Base-by-base conservation (phyloP, 257 asterid genomes). In the Lithospermum erythrorhizon region DNA sequence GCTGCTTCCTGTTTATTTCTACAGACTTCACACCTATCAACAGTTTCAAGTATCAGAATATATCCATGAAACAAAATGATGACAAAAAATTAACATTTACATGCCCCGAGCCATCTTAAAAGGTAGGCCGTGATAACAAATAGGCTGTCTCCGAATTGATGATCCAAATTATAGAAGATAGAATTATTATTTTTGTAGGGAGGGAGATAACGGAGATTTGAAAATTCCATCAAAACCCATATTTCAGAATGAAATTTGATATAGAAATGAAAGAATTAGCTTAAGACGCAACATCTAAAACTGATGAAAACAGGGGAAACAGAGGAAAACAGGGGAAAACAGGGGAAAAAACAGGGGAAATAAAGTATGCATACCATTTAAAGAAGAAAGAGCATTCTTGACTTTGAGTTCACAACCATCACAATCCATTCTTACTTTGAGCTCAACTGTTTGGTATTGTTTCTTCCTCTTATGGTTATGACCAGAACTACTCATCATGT, bases 391-490 rank as follows among this genome's bases (percentile, higher is more conserved):
- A 30, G 93, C 73, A 1, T 84, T 84, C 80, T 86, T 84, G 81
- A 89, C 91, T 81, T 82, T 86, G 51, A 81, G 87, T 62, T 89
- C 95, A 65, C 97, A 89, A 53, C 97, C 97, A 72, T 86, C 95
- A 74, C 97, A 89, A 35, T 89, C 97, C 95, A 89, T 89, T 72
- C 89, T 89, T 47, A 89, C 85, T 67, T 89, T 89, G 76, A 89
- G 89, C 25, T 82, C 74, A 19, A 86, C 89, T 17, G 95, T 86
- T 55, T 84, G 90, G 3, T 73, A 66, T 62, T 82, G 95, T 71
- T 84, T 89, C 80, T 70, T 74, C 83, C 75, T 87, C 69, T 79
- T 86, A 75, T 75, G 73, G 45, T 73, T 82, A 6, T 73, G 84
- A 8, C 63, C 32, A 61, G 49, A 41, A 41, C 79, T 82, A 75